A percentile compares a stretch with the other conserved stretches of the same genome.
Evolutionary conservation across 2,329 filamentous ascomycete species (phyloP).

Genomic region (Cercospora citrullina): DNA sequence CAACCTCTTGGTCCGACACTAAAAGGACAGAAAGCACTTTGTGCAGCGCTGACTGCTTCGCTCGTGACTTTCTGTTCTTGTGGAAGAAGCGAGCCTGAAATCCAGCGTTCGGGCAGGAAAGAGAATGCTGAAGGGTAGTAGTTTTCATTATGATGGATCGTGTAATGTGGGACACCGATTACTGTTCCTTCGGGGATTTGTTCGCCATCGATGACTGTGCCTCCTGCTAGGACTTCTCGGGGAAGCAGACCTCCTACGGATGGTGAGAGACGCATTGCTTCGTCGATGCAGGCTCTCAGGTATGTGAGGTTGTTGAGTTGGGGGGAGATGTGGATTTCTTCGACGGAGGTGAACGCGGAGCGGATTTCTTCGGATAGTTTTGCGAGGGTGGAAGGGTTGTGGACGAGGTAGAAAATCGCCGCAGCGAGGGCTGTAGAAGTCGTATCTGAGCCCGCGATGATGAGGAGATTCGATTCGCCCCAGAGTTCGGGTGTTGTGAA

Average conservation of each 20-base stretch:
- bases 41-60: slow-evolving; percentile 15
- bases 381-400: slow-evolving; percentile 34
- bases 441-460: slow-evolving; percentile 40
- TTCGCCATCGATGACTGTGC: slow-evolving; percentile 37
- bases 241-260: slow-evolving; percentile 42
- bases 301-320: slow-evolving; percentile 42
- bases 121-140: slow-evolving; percentile 33
- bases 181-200: slow-evolving; percentile 40
- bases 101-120: slow-evolving; percentile 35
- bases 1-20: slow-evolving; percentile 26
- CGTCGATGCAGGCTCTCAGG: slow-evolving; percentile 50
- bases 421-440: slow-evolving; percentile 39
- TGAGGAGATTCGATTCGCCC: slow-evolving; percentile 35
- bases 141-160: slow-evolving; percentile 39
- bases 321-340: slow-evolving; percentile 47
- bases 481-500: slow-evolving; percentile 34
- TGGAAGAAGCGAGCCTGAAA: neutral
- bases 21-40: slow-evolving; percentile 27
- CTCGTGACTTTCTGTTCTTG: neutral
- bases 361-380: slow-evolving; percentile 36
- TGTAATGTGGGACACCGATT: slow-evolving; percentile 39
- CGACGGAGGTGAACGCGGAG: slow-evolving; percentile 51
- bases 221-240: slow-evolving; percentile 38
- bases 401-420: slow-evolving; percentile 41
- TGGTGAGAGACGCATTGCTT: slow-evolving; percentile 50